Percentiles rank a stretch among this genome's conserved stretches.
These are phyloP conservation scores for Picocystis sp. DNA, from an alignment of 163 green algal species.

Conservation along the genomic window DNA sequence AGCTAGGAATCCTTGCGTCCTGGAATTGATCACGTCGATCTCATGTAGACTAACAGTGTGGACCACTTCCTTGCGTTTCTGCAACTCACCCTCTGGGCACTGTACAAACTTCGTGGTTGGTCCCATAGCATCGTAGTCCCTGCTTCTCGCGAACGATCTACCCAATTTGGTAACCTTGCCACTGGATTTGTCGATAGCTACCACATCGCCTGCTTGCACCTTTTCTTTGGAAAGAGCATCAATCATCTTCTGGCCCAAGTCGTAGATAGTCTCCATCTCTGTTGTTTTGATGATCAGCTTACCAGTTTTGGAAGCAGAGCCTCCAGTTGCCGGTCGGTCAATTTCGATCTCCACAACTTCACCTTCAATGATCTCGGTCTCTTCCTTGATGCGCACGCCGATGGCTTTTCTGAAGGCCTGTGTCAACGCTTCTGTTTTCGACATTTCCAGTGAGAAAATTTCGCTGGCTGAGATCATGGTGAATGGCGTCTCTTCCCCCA, in stretches of 20 bases:
- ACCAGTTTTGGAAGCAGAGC: slow-evolving; percentile 68
- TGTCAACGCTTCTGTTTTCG: slow-evolving; percentile 94
- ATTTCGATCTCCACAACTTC: slow-evolving; percentile 99
- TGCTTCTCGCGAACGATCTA: slow-evolving; percentile 73
- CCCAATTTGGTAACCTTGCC: slow-evolving; percentile 81
- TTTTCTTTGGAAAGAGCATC: slow-evolving; percentile 72
- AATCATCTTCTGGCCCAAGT: slow-evolving; percentile 93
- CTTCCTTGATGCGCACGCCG: slow-evolving; percentile 94
- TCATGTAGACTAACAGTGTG: slow-evolving; percentile 95
- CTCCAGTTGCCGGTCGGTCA: slow-evolving; percentile 64
- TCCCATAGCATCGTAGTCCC: slow-evolving; percentile 96
- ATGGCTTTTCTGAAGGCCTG: slow-evolving; percentile 98
- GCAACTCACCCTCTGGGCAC: slow-evolving; percentile 93
- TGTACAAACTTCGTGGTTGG: slow-evolving; percentile 89
- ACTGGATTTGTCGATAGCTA: slow-evolving; percentile 91
- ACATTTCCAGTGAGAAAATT: slow-evolving; percentile 98
- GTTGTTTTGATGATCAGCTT: slow-evolving; percentile 97
- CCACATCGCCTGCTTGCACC: slow-evolving; percentile 83
- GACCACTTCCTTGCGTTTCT: slow-evolving; percentile 90
- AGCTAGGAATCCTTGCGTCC: slow-evolving; percentile 87
- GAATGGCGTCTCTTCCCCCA: slow-evolving; percentile 96
- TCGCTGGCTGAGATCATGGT: slow-evolving; percentile 92
- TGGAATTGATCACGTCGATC: slow-evolving; percentile 96
- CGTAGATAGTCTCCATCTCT: slow-evolving; percentile 99
- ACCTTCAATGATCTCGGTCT: slow-evolving; percentile 97